Conservation (phyloP, 495 filamentous ascomycete genomes). For the Hypomontagnella monticulosa region DNA sequence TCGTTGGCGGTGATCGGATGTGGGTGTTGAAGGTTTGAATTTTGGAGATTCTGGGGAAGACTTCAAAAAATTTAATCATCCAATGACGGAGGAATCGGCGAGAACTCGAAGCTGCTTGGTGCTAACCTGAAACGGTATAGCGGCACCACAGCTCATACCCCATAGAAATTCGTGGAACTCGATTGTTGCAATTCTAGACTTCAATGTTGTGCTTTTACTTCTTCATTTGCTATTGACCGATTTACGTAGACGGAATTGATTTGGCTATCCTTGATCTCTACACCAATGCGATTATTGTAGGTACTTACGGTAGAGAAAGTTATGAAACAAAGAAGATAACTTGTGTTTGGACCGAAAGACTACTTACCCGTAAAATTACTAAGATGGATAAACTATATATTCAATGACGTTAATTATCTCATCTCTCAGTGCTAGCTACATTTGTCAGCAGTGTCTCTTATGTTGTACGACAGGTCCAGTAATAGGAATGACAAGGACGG, state of each 20-base stretch:
- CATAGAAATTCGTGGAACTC: constrained; percentile 47
- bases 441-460: neutral
- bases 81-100: constrained; percentile 41
- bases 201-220: constrained; percentile 8
- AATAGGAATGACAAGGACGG: neutral
- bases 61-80: constrained; percentile 48
- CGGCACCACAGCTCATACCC: constrained; percentile 11
- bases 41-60: constrained; percentile 37
- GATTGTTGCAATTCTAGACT: constrained; percentile 35
- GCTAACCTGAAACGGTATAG: constrained; percentile 37
- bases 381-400: too few relatives aligned
- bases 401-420: neutral
- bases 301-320: too few relatives aligned
- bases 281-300: too few relatives aligned
- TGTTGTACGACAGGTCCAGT: neutral
- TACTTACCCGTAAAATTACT: too few relatives aligned
- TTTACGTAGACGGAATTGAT: neutral
- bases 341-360: too few relatives aligned
- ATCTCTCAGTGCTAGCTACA: constrained; percentile 23
- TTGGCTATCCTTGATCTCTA: neutral
- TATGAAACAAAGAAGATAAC: too few relatives aligned
- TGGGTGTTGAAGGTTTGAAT: constrained; percentile 26
- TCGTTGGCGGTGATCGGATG: constrained; percentile 18
- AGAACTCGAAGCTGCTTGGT: constrained; percentile 33
- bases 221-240: neutral